Evolutionary conservation across 345 rosid genomes (phyloP).

Genomic region (Orychophragmus violaceus): DNA sequence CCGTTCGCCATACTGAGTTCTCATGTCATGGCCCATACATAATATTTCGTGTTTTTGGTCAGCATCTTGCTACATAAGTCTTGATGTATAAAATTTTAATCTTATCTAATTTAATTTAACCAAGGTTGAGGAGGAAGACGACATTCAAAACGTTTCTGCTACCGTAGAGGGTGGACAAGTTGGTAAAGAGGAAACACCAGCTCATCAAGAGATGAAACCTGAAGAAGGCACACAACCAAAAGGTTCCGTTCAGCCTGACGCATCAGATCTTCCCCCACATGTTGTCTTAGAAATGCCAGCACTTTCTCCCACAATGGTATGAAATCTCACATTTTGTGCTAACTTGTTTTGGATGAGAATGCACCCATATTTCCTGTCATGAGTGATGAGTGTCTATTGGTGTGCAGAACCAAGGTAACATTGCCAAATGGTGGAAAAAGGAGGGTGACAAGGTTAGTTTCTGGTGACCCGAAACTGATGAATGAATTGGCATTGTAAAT

Average conservation of each 20-base stretch:
- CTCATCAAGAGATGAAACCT: constrained; percentile 33
- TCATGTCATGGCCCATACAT: constrained; percentile 19
- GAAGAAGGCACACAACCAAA: constrained; percentile 36
- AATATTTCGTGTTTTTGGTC: neutral
- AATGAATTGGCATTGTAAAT: constrained; percentile 14
- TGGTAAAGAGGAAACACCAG: constrained; percentile 42
- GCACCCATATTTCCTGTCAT: constrained; percentile 9
- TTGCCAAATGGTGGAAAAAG: constrained; percentile 77
- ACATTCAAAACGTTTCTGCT: constrained; percentile 59
- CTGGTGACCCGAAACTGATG: constrained; percentile 16
- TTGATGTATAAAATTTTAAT: neutral
- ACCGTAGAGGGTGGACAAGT: constrained; percentile 40
- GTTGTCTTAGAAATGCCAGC: constrained; percentile 90
- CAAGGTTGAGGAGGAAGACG: constrained; percentile 88
- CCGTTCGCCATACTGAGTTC: neutral
- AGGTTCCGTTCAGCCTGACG: constrained; percentile 34
- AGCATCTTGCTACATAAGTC: constrained; percentile 5
- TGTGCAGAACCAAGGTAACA: constrained; percentile 83
- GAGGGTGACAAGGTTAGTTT: constrained; percentile 93
- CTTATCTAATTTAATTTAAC: constrained; percentile 28
- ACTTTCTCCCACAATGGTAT: constrained; percentile 96
- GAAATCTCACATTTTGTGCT: constrained; percentile 22
- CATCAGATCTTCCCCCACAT: constrained; percentile 77
- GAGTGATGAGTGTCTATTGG: constrained; percentile 25
- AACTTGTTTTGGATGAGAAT: constrained; percentile 10